Percentiles rank a stretch among this genome's conserved stretches.
phyloP scores from a whole-genome alignment of 2,329 filamentous ascomycete genomes.

The Bipolaris gigantea region DNA sequence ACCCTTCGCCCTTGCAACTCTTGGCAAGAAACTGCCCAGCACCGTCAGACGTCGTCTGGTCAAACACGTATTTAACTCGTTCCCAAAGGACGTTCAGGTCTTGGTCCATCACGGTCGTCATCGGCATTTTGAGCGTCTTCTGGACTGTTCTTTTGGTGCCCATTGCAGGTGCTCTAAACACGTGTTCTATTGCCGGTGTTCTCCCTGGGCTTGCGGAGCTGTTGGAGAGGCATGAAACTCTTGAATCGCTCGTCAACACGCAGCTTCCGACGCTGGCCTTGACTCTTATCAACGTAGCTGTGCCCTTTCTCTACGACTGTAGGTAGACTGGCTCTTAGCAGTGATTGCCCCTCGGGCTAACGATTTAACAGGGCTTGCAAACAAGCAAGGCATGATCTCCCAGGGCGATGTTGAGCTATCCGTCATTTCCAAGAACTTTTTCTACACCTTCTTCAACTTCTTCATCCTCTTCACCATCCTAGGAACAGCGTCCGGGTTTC shows the following conservation, averaged over 20 bases:
- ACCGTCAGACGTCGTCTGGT: conserved; percentile 92
- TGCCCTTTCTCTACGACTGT: conserved; percentile 94
- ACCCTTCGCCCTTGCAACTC: conserved; percentile 83
- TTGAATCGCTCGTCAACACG: conserved; percentile 79
- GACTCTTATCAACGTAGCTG: conserved; percentile 83
- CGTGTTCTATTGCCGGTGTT: conserved; percentile 75
- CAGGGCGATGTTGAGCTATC: conserved; percentile 93
- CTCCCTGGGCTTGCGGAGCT: conserved; percentile 69
- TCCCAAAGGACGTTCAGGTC: conserved; percentile 72
- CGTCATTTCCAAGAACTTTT: conserved; percentile 97
- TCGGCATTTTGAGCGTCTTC: conserved; percentile 79
- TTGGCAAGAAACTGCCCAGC: conserved; percentile 84
- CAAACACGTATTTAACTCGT: conserved; percentile 83
- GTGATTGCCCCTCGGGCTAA: conserved; percentile 5
- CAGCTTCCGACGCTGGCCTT: conserved; percentile 83
- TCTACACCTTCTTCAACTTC: conserved; percentile 99
- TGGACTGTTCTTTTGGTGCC: conserved; percentile 84
- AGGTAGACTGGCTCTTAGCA: conserved; percentile 33
- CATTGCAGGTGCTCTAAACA: conserved; percentile 76
- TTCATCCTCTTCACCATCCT: conserved; percentile 93
- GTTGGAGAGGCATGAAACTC: conserved; percentile 68
- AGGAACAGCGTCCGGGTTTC: conserved; percentile 76
- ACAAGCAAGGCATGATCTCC: conserved; percentile 91
- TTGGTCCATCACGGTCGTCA: conserved; percentile 82
- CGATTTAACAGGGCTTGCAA: conserved; percentile 64